Conservation (phyloP, 2,329 filamentous ascomycete genomes). For the Microdochium bolleyi region DNA sequence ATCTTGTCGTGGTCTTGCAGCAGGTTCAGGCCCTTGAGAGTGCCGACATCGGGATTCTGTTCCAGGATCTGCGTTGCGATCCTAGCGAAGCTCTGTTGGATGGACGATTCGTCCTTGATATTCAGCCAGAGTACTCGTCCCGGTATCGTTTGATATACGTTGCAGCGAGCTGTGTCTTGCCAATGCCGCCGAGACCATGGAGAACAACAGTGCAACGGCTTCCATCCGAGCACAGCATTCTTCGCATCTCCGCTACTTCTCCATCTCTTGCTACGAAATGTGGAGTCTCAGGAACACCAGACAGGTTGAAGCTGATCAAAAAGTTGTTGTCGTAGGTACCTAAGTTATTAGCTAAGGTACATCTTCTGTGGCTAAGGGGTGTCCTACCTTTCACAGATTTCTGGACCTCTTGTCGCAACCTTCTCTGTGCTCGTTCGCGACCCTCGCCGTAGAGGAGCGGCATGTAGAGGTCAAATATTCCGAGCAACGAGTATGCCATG, state of each 20-base stretch:
- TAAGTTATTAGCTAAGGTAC: neutral
- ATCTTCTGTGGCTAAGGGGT: neutral
- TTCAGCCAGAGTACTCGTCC: slow-evolving; percentile 33
- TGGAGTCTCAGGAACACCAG: neutral
- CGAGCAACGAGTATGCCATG: neutral
- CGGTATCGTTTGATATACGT: slow-evolving; percentile 10
- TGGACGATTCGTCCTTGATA: slow-evolving; percentile 23
- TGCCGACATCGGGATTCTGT: slow-evolving; percentile 9
- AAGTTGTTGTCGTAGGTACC: neutral
- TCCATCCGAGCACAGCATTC: neutral
- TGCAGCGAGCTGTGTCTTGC: neutral
- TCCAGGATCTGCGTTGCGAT: slow-evolving; percentile 18
- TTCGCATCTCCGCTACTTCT: neutral
- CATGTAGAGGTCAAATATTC: neutral
- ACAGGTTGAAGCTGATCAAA: neutral
- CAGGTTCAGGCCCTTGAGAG: too few relatives aligned
- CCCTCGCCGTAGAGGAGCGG: neutral
- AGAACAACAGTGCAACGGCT: neutral
- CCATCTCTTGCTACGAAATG: neutral
- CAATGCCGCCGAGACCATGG: neutral
- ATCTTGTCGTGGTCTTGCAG: slow-evolving; percentile 10
- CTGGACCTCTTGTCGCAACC: neutral
- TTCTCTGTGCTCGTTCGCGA: neutral
- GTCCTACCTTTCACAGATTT: neutral
- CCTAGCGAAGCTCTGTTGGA: slow-evolving; percentile 24